Percentiles rank a stretch among this genome's conserved stretches.
phyloP scores from a whole-genome alignment of 768 basidiomycete species.

The Lentinus brumalis region DNA sequence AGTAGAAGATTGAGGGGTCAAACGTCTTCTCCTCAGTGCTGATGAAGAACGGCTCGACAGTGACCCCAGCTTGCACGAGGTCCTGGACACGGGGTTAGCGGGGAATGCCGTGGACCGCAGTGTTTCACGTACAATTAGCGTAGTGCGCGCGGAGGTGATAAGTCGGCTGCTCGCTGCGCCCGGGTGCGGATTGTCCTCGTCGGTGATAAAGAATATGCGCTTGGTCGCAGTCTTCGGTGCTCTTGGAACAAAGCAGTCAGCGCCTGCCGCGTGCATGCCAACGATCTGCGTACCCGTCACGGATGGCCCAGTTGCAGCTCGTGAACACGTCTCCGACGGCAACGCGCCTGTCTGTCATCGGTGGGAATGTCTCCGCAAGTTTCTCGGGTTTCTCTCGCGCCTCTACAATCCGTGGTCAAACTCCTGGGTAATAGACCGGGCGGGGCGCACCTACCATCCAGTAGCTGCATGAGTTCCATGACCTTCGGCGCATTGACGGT shows the following conservation, averaged over 20 bases:
- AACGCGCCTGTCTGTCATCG: slow-evolving; percentile 54
- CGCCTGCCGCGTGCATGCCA: background rate
- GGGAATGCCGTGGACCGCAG: background rate
- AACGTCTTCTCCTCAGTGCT: slow-evolving; percentile 67
- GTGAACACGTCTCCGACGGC: slow-evolving; percentile 90
- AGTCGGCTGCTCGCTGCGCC: slow-evolving; percentile 59
- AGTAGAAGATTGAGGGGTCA: slow-evolving; percentile 75
- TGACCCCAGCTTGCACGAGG: slow-evolving; percentile 74
- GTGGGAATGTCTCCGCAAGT: slow-evolving; percentile 65
- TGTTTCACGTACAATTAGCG: slow-evolving; percentile 50
- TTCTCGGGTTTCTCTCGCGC: slow-evolving; percentile 63
- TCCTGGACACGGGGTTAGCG: slow-evolving; percentile 52
- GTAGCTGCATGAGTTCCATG: slow-evolving; percentile 71
- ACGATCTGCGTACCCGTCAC: slow-evolving; percentile 67
- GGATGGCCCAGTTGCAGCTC: slow-evolving; percentile 86
- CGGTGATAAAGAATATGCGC: slow-evolving; percentile 90
- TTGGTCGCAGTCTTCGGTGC: slow-evolving; percentile 90
- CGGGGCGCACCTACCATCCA: slow-evolving; percentile 60
- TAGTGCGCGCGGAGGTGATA: slow-evolving; percentile 69
- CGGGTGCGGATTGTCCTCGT: slow-evolving; percentile 78
- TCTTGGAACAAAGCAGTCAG: slow-evolving; percentile 38
- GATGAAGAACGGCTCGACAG: slow-evolving; percentile 90
- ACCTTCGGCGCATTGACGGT: slow-evolving; percentile 82
- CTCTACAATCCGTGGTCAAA: slow-evolving; percentile 41
- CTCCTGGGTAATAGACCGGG: background rate